These are phyloP conservation scores for Dunaliella sp. DNA, from an alignment of 139 green algal genomes.

Conservation along the genomic window DNA sequence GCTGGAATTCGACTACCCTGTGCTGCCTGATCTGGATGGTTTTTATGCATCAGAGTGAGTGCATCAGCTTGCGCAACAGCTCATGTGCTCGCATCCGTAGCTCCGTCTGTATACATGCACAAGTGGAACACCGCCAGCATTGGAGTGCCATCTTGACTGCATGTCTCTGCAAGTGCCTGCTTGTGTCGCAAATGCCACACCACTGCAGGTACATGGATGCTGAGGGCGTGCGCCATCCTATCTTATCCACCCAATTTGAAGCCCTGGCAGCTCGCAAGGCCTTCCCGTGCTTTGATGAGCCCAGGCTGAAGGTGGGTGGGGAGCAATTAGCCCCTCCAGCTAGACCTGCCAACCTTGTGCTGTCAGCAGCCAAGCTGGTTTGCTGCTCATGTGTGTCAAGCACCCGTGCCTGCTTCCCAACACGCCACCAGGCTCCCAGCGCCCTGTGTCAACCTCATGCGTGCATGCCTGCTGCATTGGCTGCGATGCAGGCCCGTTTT, in stretches of 20 bases:
- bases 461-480: not conserved
- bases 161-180: not conserved
- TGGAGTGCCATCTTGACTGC: not conserved
- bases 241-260: slow-evolving; percentile 85
- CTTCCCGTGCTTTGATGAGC: slow-evolving; percentile 95
- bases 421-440: not conserved
- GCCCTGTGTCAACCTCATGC: not conserved
- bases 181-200: not conserved
- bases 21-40: slow-evolving; percentile 4
- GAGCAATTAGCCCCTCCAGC: not conserved
- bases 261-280: slow-evolving; percentile 66
- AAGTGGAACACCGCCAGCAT: not conserved
- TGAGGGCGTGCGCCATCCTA: slow-evolving; percentile 22
- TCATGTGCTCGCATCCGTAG: not conserved
- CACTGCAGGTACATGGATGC: not conserved
- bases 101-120: not conserved
- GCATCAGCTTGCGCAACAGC: not conserved
- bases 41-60: slow-evolving; percentile 11
- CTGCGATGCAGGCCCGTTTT: slow-evolving; percentile 61
- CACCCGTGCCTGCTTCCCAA: not conserved
- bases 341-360: not conserved
- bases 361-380: not conserved
- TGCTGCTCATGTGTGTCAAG: too few relatives aligned
- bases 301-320: slow-evolving; percentile 69
- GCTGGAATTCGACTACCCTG: not conserved